Base-by-base conservation (phyloP, 1,284 basidiomycete species). In the Boletus semigastroideus region DNA sequence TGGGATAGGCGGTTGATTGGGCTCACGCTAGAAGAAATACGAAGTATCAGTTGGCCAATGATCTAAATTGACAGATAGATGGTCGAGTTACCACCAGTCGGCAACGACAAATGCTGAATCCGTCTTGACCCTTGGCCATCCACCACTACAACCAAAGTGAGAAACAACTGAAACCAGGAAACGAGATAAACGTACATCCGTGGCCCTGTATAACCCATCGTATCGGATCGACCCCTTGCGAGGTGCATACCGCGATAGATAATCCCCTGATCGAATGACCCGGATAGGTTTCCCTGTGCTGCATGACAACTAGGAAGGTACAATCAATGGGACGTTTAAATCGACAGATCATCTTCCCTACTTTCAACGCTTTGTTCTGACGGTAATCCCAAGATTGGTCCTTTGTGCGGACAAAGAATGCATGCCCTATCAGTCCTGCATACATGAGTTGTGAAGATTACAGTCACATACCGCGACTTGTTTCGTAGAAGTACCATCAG, bases 191-290 rank as follows among this genome's bases (percentile, higher is more conserved):
- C 25, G 5, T 33, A 66, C 65, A 8, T 42, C 33, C 6, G 49
- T 25, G 5, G 69, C 49, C 28, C 25, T 62, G 45, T 70, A 66
- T 2, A 69, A 36, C 16, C 65, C 65, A 30, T 69, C 67, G 17
- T 70, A 66, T 6, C 68, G 66, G 20, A 54, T 58, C 25, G 7
- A 4, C 12, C 65, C 65, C 1, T 20, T 7, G 0, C 22, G 6
- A 16, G 65, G 65, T 5, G 66, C 61, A 53, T 68, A 66, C 36
- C 49, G 46, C 16, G 66, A 69, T 3, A 4, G 6, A 28, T 42
- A 46, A 11, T 4, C 57, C 16, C 3, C 53, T 11, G 61, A 68
- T 28, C 67, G 66, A 42, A 70, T 25, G 9, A 70, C 61, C 19
- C 65, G 55, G 9, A 67, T 39, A 2, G 66, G 57, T 0, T 53